Conservation (phyloP, 371 early-diverging fungal genomes). For the Smittium mucronatum region DNA sequence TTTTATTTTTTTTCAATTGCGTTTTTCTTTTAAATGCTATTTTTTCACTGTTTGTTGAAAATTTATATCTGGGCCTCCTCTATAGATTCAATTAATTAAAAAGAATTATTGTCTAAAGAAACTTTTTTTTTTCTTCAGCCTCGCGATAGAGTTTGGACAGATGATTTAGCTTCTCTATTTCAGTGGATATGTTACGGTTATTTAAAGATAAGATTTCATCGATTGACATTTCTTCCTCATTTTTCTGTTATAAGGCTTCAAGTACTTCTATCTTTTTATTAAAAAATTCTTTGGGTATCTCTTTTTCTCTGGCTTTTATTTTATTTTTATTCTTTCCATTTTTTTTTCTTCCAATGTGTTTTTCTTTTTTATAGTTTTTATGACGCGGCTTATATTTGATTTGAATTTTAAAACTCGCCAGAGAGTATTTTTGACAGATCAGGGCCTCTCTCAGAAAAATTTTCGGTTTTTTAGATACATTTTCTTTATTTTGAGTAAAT, state of each 20-base stretch:
- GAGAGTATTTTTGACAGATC: neutral
- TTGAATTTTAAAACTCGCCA: neutral
- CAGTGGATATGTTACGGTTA: neutral
- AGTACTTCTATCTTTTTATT: neutral
- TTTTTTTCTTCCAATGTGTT: neutral
- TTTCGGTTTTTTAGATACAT: neutral
- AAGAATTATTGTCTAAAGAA: no score
- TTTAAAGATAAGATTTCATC: neutral
- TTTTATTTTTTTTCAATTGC: neutral
- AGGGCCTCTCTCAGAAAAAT: neutral
- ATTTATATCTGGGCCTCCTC: no score
- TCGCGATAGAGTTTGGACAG: neutral
- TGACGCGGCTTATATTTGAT: neutral
- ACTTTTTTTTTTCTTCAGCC: neutral
- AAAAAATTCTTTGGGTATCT: neutral
- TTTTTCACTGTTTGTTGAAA: neutral
- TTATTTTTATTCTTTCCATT: neutral
- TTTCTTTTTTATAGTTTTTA: neutral
- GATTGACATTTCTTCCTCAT: neutral
- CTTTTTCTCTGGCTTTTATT: neutral
- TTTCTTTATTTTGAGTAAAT: neutral
- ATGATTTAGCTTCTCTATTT: neutral
- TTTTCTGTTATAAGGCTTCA: neutral
- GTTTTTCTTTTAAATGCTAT: neutral
- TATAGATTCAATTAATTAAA: no score